Base-by-base conservation (phyloP, 805 yeast genomes). In the Candida germanica region DNA sequence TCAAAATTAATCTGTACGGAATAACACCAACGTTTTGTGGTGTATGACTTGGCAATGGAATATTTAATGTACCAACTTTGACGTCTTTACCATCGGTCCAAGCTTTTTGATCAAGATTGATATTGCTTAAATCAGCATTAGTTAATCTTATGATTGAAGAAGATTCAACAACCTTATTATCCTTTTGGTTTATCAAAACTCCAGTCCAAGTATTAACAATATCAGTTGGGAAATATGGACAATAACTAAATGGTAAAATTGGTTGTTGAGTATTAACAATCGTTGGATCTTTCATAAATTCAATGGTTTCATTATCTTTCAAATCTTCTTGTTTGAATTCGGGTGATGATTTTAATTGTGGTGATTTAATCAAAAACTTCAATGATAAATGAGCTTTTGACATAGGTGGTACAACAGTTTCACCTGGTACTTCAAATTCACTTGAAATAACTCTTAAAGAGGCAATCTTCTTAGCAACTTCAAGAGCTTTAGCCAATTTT, bases 361-460 rank as follows among this genome's bases (percentile, higher is more conserved):
- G 80, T 2, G 95, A 85, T 49, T 81, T 79, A 26, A 87, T 77
- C 29, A 86, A 58, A 40, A 84, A 82, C 59, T 89, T 87, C 16
- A 93, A 46, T 20, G 78, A 79, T 40, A 94, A 65, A 59, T 87
- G 89, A 6, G 87, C 79, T 32, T 75, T 73, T 2, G 97, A 77
- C 33, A 46, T 37, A 17, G 74, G 71, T 18, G 96, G 83, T 0
- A 88, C 77, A 19, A 85, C 79, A 11, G 61, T 55, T 65, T 89
- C 97, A 22, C 98, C 98, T 3, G 96, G 91, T 28, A 91, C 96
- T 44, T 74, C 72, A 62, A 87, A 87, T 39, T 75, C 77, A 28
- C 94, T 81, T 34, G 75, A 76, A 19, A 88, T 46, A 11, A 88
- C 64, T 50, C 82, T 77, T 33, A 89, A 59, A 30, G 69, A 60